A percentile compares a stretch with the other conserved stretches of the same genome.
Evolutionary conservation across 306 rosid genomes (phyloP).

Genomic region (peach (Prunus persica)): DNA sequence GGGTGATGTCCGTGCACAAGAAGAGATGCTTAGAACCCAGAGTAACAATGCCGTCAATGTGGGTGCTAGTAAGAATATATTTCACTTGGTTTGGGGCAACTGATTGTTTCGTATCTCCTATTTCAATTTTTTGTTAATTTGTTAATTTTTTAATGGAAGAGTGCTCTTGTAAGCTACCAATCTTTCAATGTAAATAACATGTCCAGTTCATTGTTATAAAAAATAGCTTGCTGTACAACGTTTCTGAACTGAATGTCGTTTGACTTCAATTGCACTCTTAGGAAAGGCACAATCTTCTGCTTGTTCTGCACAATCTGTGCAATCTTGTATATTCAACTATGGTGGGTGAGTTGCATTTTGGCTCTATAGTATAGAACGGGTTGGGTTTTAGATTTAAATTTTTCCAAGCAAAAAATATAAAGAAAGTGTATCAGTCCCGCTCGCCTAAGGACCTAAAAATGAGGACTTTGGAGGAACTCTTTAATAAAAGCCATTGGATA

Average conservation of each 20-base stretch:
- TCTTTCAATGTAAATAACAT: background rate
- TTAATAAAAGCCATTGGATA: too few species aligned
- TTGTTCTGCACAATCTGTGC: background rate
- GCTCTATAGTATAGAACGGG: background rate
- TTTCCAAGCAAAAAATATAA: too few species aligned
- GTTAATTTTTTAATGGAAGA: background rate
- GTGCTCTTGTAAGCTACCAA: background rate
- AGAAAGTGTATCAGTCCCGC: too few species aligned
- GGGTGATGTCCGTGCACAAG: slow-evolving; percentile 61
- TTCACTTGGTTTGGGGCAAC: slow-evolving; percentile 77
- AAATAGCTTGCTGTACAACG: background rate
- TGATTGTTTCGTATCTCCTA: slow-evolving; percentile 19
- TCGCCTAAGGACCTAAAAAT: too few species aligned
- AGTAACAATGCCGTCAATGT: slow-evolving; percentile 61
- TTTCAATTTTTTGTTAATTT: too few species aligned
- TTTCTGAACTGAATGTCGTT: background rate
- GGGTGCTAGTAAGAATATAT: slow-evolving; percentile 81
- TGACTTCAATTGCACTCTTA: background rate
- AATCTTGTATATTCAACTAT: background rate
- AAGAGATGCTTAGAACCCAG: slow-evolving; percentile 69
- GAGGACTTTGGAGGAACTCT: too few species aligned
- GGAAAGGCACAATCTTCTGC: background rate
- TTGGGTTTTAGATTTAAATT: background rate
- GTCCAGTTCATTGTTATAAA: background rate
- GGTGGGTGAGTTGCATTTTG: background rate